These are phyloP conservation scores for Astrephomene gubernaculifera DNA, from an alignment of 139 green algal genomes.

Conservation along the genomic window DNA sequence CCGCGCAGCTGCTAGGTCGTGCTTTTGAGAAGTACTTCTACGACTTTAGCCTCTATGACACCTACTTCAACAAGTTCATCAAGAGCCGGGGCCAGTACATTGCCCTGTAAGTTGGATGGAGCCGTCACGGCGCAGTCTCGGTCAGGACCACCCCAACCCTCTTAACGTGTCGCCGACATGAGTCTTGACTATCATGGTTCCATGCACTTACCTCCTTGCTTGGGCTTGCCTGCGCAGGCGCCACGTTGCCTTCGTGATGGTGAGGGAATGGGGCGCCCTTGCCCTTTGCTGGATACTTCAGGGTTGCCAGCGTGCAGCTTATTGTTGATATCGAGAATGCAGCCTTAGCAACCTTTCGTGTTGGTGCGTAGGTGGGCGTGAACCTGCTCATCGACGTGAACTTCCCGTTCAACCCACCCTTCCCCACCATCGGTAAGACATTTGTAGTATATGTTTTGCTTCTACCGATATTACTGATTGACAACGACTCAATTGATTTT, in stretches of 20 bases:
- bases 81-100: constrained; percentile 53
- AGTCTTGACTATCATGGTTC: too few relatives aligned
- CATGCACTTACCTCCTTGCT: neutral
- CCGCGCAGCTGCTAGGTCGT: constrained; percentile 18
- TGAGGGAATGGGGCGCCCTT: neutral
- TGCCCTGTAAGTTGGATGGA: constrained; percentile 49
- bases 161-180: too few relatives aligned
- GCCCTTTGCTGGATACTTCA: neutral
- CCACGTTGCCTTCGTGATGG: constrained; percentile 55
- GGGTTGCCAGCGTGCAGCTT: neutral
- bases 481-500: neutral
- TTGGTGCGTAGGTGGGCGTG: constrained; percentile 28
- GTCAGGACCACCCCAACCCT: too few relatives aligned
- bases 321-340: too few relatives aligned
- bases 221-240: constrained; percentile 47
- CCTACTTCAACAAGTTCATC: constrained; percentile 52
- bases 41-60: constrained; percentile 54
- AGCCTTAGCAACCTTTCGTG: neutral
- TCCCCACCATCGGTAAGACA: constrained; percentile 63
- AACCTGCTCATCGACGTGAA: constrained; percentile 61
- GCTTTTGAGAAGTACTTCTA: constrained; percentile 61
- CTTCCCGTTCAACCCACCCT: constrained; percentile 68
- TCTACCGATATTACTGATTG: neutral
- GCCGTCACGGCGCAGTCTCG: neutral
- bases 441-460: neutral